Evolutionary conservation across 2,329 filamentous ascomycete genomes (phyloP).

Genomic region (Venturia effusa): DNA sequence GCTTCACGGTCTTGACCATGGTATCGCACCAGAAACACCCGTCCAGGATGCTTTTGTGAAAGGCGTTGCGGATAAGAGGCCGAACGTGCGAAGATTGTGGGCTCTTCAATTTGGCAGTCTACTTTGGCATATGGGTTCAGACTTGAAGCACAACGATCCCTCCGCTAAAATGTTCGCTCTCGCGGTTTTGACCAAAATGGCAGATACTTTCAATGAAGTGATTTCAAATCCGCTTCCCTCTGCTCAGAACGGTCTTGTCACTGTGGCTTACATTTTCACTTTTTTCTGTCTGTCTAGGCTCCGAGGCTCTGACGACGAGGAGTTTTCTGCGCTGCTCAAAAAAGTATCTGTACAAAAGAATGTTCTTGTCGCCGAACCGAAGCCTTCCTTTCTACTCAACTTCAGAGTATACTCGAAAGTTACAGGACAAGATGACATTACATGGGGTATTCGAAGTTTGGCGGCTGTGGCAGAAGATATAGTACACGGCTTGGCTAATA

Average conservation of each 20-base stretch:
- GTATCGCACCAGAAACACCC: conserved; percentile 51
- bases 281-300: conserved; percentile 50
- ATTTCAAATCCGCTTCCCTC: conserved; percentile 66
- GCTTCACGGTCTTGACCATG: conserved; percentile 49
- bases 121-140: conserved; percentile 44
- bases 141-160: conserved; percentile 38
- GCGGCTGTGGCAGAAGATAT: conserved; percentile 48
- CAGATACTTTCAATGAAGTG: conserved; percentile 68
- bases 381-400: conserved; percentile 79
- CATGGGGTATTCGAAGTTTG: conserved; percentile 66
- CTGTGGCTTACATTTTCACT: conserved; percentile 64
- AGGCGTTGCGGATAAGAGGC: conserved; percentile 76
- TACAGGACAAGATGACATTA: conserved; percentile 60
- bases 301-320: conserved; percentile 41
- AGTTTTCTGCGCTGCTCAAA: conserved; percentile 47
- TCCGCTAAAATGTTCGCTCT: conserved; percentile 33
- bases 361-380: conserved; percentile 59
- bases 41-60: conserved; percentile 65
- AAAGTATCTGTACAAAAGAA: conserved; percentile 54
- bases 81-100: conserved; percentile 70
- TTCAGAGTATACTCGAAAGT: conserved; percentile 77
- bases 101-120: conserved; percentile 62
- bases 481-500: conserved; percentile 31
- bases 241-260: conserved; percentile 72
- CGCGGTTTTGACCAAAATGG: conserved; percentile 42